Evolutionary conservation across 352 stramenopile genomes (phyloP).

Genomic region (Globisporangium barbulae): DNA sequence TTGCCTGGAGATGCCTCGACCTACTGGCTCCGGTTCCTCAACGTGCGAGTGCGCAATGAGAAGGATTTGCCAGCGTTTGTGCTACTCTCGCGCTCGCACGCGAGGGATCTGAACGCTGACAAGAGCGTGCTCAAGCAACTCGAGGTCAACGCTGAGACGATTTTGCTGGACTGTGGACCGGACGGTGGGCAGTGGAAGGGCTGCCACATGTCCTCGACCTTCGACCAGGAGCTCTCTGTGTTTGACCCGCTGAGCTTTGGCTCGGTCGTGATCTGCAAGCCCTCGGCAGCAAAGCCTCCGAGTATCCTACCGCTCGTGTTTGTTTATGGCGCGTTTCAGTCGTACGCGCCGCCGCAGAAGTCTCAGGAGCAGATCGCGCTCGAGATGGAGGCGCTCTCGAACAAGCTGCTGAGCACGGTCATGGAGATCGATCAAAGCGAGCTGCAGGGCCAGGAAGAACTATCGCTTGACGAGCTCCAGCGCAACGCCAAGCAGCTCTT

Average conservation of each 20-base stretch:
- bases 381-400: conserved; percentile 46
- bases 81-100: conserved; percentile 37
- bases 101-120: conserved; percentile 23
- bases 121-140: conserved; percentile 26
- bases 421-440: conserved; percentile 47
- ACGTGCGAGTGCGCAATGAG: conserved; percentile 57
- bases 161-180: conserved; percentile 56
- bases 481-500: conserved; percentile 60
- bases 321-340: conserved; percentile 50
- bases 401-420: conserved; percentile 39
- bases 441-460: conserved; percentile 24
- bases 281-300: conserved; percentile 49
- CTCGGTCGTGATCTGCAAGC: conserved; percentile 60
- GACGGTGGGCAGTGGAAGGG: conserved; percentile 56
- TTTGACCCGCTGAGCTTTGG: conserved; percentile 53
- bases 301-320: conserved; percentile 44
- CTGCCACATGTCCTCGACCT: conserved; percentile 36
- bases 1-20: conserved; percentile 7
- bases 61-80: conserved; percentile 54
- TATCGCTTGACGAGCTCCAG: conserved; percentile 49
- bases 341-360: conserved; percentile 53
- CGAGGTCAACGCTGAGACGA: conserved; percentile 36
- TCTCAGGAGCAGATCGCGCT: conserved; percentile 37
- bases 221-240: conserved; percentile 55
- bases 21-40: conserved; percentile 54